A percentile compares a stretch with the other conserved stretches of the same genome.
These are phyloP conservation scores for Mycena amicta DNA, from an alignment of 768 basidiomycete genomes.

Conservation along the genomic window DNA sequence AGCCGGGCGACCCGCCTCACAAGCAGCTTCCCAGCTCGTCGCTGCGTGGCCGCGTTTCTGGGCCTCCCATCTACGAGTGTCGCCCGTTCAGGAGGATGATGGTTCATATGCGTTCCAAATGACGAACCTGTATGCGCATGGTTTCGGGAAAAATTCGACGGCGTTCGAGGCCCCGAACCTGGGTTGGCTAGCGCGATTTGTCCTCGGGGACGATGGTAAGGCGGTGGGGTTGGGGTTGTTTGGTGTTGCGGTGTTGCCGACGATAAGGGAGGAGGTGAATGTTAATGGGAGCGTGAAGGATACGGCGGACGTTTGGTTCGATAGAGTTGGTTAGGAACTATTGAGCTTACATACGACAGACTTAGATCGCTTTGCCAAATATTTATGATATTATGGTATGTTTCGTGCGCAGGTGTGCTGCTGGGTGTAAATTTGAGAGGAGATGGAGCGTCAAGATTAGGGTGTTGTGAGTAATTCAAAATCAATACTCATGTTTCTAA, in stretches of 20 bases:
- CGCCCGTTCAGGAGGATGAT: background rate
- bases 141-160: background rate
- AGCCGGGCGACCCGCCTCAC: background rate
- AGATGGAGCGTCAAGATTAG: no score
- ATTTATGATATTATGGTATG: no score
- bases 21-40: slow-evolving; percentile 22
- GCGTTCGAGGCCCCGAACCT: background rate
- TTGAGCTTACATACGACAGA: no score
- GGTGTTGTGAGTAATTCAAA: no score
- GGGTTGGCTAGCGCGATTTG: background rate
- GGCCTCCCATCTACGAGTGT: slow-evolving; percentile 39
- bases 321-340: background rate
- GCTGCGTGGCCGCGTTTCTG: slow-evolving; percentile 35
- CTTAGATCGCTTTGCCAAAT: no score
- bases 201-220: background rate
- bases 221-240: background rate
- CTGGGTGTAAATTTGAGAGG: no score
- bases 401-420: no score
- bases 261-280: background rate
- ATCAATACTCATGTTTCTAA: no score
- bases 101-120: background rate
- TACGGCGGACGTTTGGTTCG: background rate
- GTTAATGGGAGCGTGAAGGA: background rate
- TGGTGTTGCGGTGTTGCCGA: background rate
- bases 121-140: background rate